A percentile compares a stretch with the other conserved stretches of the same genome.
phyloP scores from a whole-genome alignment of 768 basidiomycete species.

The Dacryopinax primogenitus region DNA sequence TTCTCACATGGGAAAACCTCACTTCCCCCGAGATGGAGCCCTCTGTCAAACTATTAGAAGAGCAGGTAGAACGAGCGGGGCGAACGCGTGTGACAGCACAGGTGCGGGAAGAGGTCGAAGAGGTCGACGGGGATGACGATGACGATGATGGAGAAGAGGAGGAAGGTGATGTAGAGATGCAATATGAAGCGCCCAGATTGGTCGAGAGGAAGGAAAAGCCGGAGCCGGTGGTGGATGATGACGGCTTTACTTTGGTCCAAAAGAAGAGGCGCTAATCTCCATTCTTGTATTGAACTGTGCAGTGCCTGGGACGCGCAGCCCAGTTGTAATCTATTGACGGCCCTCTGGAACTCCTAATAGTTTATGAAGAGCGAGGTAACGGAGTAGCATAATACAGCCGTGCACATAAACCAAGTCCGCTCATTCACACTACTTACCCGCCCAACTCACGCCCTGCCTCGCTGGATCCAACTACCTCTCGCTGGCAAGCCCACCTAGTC shows the following conservation, averaged over 20 bases:
- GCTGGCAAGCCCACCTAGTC: not conserved
- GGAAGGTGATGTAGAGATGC: constrained; percentile 12
- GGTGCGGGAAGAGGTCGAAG: constrained; percentile 14
- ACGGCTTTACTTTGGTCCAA: constrained; percentile 30
- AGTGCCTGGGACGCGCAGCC: not conserved
- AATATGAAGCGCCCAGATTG: constrained; percentile 22
- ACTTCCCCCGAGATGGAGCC: constrained; percentile 12
- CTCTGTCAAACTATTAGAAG: constrained; percentile 15
- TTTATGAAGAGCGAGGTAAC: not conserved
- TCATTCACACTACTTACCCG: not conserved
- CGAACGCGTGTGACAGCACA: constrained; percentile 12
- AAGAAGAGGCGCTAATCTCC: constrained; percentile 18
- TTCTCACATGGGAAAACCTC: not conserved
- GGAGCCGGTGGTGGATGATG: constrained; percentile 30
- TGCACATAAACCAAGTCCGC: not conserved
- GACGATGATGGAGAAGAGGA: constrained; percentile 19
- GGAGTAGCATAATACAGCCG: not conserved
- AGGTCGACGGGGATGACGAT: constrained; percentile 16
- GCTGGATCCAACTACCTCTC: not conserved
- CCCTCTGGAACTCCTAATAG: not conserved
- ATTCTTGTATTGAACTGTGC: not conserved
- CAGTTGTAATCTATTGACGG: not conserved
- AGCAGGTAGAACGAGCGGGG: not conserved
- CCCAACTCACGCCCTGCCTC: not conserved
- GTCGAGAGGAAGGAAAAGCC: constrained; percentile 20